These are phyloP conservation scores for Alternaria triticimaculans DNA, from an alignment of 2,329 filamentous ascomycete genomes.

Conservation along the genomic window DNA sequence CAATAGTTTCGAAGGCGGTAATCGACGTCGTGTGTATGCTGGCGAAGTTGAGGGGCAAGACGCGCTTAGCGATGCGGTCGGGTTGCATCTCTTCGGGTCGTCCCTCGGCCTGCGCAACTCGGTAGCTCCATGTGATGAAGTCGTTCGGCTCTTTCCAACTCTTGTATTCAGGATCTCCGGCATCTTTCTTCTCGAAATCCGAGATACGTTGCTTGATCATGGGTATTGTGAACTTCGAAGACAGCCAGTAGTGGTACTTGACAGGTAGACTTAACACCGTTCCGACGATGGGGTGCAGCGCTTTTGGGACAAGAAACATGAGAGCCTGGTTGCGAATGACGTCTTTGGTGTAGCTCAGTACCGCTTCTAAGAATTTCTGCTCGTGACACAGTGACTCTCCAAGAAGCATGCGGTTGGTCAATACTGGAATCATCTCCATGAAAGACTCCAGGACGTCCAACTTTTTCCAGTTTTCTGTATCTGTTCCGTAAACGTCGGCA, in stretches of 20 bases:
- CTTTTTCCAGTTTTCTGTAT: slow-evolving; percentile 48
- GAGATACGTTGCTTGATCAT: slow-evolving; percentile 59
- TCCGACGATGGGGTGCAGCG: slow-evolving; percentile 60
- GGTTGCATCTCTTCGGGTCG: slow-evolving; percentile 55
- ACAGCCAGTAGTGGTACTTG: slow-evolving; percentile 56
- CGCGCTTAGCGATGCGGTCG: slow-evolving; percentile 56
- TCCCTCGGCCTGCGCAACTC: slow-evolving; percentile 57
- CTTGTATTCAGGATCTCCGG: slow-evolving; percentile 52
- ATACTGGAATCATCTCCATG: slow-evolving; percentile 48
- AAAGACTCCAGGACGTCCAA: slow-evolving; percentile 47
- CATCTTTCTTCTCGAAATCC: slow-evolving; percentile 53
- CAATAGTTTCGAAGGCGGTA: slow-evolving; percentile 54
- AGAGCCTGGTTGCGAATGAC: slow-evolving; percentile 49
- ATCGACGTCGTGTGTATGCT: slow-evolving; percentile 65
- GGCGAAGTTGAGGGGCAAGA: slow-evolving; percentile 65
- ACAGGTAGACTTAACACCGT: slow-evolving; percentile 55
- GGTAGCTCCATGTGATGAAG: slow-evolving; percentile 65
- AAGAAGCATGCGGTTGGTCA: slow-evolving; percentile 56
- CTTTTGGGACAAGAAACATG: slow-evolving; percentile 55
- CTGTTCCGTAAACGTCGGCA: slow-evolving; percentile 45
- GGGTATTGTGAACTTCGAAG: slow-evolving; percentile 54
- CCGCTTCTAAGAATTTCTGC: slow-evolving; percentile 55
- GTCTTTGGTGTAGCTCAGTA: slow-evolving; percentile 59
- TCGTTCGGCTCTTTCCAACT: slow-evolving; percentile 59
- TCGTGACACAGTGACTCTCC: slow-evolving; percentile 56